Evolutionary conservation across 1,139 yeast genomes (phyloP).

Genomic region (Petasospora rhodanensis): DNA sequence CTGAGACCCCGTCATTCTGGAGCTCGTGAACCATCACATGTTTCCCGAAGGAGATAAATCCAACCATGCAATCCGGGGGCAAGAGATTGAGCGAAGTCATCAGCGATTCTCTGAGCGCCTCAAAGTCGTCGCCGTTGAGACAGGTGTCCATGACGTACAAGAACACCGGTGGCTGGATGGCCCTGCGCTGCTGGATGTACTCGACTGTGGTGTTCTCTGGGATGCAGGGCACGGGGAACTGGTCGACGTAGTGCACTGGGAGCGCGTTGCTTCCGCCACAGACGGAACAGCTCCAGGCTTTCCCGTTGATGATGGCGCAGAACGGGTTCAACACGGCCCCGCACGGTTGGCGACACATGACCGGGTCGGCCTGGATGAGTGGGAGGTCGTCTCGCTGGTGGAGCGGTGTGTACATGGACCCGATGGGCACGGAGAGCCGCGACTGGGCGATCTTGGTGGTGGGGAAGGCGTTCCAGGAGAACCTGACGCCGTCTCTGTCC

Average conservation of each 20-base stretch:
- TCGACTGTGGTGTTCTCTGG: constrained; percentile 54
- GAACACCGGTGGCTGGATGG: constrained; percentile 43
- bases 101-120: constrained; percentile 54
- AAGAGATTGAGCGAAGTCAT: constrained; percentile 49
- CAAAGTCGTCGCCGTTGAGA: constrained; percentile 44
- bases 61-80: constrained; percentile 57
- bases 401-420: constrained; percentile 64
- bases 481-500: constrained; percentile 63
- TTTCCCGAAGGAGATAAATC: constrained; percentile 60
- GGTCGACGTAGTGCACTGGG: constrained; percentile 31
- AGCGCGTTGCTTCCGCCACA: constrained; percentile 55
- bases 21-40: constrained; percentile 62
- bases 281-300: constrained; percentile 60
- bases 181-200: constrained; percentile 48
- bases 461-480: constrained; percentile 66
- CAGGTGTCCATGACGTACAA: constrained; percentile 68
- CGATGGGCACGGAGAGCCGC: constrained; percentile 56
- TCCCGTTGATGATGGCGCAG: constrained; percentile 39
- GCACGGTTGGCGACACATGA: constrained; percentile 50
- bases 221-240: constrained; percentile 16
- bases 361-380: constrained; percentile 38
- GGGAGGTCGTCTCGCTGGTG: constrained; percentile 44
- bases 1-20: constrained; percentile 29
- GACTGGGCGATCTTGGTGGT: constrained; percentile 54
- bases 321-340: constrained; percentile 59